Evolutionary conservation across 148 eudicot species (phyloP), one percentile per base, ranked within the genome.

Genomic region (Rhododendron mucronatum): DNA sequence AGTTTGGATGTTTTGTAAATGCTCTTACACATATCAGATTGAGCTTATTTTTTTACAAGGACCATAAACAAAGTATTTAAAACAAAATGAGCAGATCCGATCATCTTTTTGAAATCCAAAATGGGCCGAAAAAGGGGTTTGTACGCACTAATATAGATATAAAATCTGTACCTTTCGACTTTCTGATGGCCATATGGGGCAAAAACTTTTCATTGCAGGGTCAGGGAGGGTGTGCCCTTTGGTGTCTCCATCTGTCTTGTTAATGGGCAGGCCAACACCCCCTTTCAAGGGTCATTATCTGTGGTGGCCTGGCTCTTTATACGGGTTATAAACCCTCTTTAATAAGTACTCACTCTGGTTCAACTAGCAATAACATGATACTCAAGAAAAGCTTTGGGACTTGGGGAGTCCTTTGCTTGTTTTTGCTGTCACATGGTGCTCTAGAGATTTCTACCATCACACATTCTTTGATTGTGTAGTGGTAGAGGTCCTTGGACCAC

Each of bases 281-380:
- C 82, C 77, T 82, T 84, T 84, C 85, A 88, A 85, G 89, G 87
- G 88, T 88, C 91, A 47, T 88, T 82, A 39, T 82, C 83, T 48
- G 23, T 51, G 84, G 51, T 83, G 83, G 69, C 79, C 67, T 45
- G 73, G 50, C 76, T 83, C n/a, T 23, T 55, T 75, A 55, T 35
- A 28, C 41, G 55, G 84, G 87, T 63, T 45, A 35, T 1, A 51
- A 23, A 69, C 78, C 78, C 23, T 9, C 59, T 81, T 81, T 14
- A 20, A 28, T 57, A 57, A 18, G 37, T 21, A 77, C 23, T 75
- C 45, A 30, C 9, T 5, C 44, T 35, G 20, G 3, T 75, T 37
- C 76, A 71, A 75, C n/a, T 37, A 39, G 12, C 13, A 35, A 37
- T 35, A 7, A 16, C 1, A 37, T 75, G 23, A 39, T 75, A 39